Base-by-base conservation (phyloP, 2,329 filamentous ascomycete genomes). In the Huntiella bhutanensis region DNA sequence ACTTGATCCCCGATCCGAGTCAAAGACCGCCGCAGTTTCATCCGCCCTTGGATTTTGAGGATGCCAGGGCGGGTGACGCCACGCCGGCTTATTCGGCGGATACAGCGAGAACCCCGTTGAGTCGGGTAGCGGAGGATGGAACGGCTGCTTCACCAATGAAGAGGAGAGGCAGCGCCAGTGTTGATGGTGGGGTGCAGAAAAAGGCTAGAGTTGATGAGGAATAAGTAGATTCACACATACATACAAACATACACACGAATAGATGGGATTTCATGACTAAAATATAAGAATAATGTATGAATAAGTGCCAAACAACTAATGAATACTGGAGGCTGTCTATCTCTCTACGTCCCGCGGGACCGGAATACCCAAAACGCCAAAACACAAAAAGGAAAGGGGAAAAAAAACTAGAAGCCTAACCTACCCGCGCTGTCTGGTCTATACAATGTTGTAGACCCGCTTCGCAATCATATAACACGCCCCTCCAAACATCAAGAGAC, bases 401-500 rank as follows among this genome's bases (percentile, higher is more conserved):
- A 11, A 4, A 37, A 37, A 13, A 12, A 11, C n/a, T 2, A 37
- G 7, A 37, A 37, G 12, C n/a, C 35, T 13, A 16, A 13, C 35
- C 16, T 37, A 19, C 22, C n/a, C 19, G 35, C 43, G 36, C 33
- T 35, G 5, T 8, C 57, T 59, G 85, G 10, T 8, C 57, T 59
- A 85, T 34, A 85, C 80, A 62, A 88, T 86, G 38, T 78, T 75
- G 59, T 87, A 88, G 34, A 88, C 77, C 54, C 80, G 73, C 68
- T 91, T 92, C 13, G 86, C 86, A 53, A 87, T 78, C 57, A 78
- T 65, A 58, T 80, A 95, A 57, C 87, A 92, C 4, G 69, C 70
- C 22, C 87, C 57, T 0, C 86, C 91, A 61, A 96, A 96, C 13
- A 75, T 58, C 2, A 93, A 49, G 40, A 96, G 62, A 0, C 82